Conservation (phyloP, 257 asterid species). For the Jacaranda copaia region DNA sequence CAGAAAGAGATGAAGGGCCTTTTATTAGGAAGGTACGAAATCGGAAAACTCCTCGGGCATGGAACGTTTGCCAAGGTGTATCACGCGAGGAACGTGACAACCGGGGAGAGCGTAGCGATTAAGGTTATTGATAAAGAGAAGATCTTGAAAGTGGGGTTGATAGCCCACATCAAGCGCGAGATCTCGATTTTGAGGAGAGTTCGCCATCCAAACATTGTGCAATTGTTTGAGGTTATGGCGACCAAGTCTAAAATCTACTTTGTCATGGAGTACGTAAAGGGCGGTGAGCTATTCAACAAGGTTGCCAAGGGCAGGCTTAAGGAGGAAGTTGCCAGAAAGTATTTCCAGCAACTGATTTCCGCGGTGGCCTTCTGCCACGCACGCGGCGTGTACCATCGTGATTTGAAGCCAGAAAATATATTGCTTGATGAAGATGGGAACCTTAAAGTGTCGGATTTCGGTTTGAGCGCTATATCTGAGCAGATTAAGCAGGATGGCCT, state of each 20-base stretch:
- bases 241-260: slow-evolving; percentile 84
- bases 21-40: slow-evolving; percentile 70
- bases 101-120: slow-evolving; percentile 78
- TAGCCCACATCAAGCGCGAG: slow-evolving; percentile 86
- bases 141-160: slow-evolving; percentile 78
- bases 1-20: slow-evolving; percentile 63
- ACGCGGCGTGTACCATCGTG: slow-evolving; percentile 93
- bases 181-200: slow-evolving; percentile 90
- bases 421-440: slow-evolving; percentile 84
- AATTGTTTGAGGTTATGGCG: slow-evolving; percentile 93
- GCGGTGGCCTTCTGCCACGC: slow-evolving; percentile 94
- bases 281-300: slow-evolving; percentile 90
- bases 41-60: slow-evolving; percentile 81
- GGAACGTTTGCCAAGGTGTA: slow-evolving; percentile 96
- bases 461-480: slow-evolving; percentile 86
- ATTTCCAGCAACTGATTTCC: slow-evolving; percentile 84
- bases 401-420: slow-evolving; percentile 87
- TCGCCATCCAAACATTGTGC: slow-evolving; percentile 93
- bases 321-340: slow-evolving; percentile 79
- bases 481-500: slow-evolving; percentile 93
- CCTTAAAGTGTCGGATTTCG: slow-evolving; percentile 90
- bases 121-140: slow-evolving; percentile 93
- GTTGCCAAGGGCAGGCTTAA: slow-evolving; percentile 94
- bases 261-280: slow-evolving; percentile 88
- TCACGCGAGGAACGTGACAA: slow-evolving; percentile 75